These are phyloP conservation scores for Millerago galiae DNA, from an alignment of 805 yeast species.

Conservation along the genomic window DNA sequence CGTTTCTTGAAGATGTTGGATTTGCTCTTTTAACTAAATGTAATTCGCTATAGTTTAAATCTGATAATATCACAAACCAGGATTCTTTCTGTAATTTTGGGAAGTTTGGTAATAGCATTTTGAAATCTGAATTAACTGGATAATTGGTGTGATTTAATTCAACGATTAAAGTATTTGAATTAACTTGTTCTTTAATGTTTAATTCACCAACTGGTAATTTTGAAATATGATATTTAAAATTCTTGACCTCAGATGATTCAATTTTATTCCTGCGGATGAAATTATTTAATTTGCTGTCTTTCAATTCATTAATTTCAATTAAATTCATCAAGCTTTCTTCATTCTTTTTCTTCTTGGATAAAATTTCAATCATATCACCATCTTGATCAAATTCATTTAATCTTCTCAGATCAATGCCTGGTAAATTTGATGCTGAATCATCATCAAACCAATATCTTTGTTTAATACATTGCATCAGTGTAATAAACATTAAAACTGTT, in stretches of 20 bases:
- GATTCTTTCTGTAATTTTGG: constrained; percentile 90
- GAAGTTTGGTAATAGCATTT: constrained; percentile 70
- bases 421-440: constrained; percentile 44
- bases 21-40: constrained; percentile 69
- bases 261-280: constrained; percentile 32
- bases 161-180: constrained; percentile 32
- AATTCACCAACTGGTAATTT: constrained; percentile 58
- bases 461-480: constrained; percentile 78
- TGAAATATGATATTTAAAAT: constrained; percentile 46
- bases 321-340: constrained; percentile 3
- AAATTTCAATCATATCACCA: constrained; percentile 15
- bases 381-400: constrained; percentile 12
- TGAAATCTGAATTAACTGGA: constrained; percentile 48
- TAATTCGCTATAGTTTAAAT: constrained; percentile 45
- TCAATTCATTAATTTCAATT: constrained; percentile 20
- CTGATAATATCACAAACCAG: constrained; percentile 73
- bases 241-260: constrained; percentile 32
- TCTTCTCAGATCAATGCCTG: constrained; percentile 21
- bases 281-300: constrained; percentile 33
- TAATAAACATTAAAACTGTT: constrained; percentile 56
- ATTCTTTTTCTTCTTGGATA: not conserved
- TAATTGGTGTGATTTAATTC: constrained; percentile 47
- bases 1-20: constrained; percentile 34
- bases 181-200: constrained; percentile 30
- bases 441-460: constrained; percentile 86